phyloP scores from a whole-genome alignment of 2,329 filamentous ascomycete species.

The Fusarium graminum region DNA sequence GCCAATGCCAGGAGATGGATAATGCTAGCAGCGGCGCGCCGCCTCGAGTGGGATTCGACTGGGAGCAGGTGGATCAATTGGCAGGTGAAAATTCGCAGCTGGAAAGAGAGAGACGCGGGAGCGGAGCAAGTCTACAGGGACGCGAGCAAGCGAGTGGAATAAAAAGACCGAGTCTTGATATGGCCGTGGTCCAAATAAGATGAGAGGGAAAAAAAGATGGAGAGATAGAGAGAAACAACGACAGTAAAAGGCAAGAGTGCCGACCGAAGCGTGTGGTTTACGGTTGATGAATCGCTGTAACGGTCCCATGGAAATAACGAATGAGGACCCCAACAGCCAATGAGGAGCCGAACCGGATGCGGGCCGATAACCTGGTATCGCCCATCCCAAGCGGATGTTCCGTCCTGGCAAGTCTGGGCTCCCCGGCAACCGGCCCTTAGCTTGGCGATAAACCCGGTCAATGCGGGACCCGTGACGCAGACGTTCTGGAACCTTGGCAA shows the following conservation, averaged over 20 bases:
- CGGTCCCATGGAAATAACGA: slow-evolving; percentile 41
- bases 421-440: slow-evolving; percentile 38
- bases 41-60: slow-evolving; percentile 29
- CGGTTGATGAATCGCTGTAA: slow-evolving; percentile 44
- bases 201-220: slow-evolving; percentile 26
- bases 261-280: not conserved
- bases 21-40: slow-evolving; percentile 45
- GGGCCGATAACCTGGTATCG: slow-evolving; percentile 40
- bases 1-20: slow-evolving; percentile 31
- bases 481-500: slow-evolving; percentile 28
- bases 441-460: slow-evolving; percentile 9
- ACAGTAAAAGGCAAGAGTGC: slow-evolving; percentile 4
- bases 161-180: slow-evolving; percentile 31
- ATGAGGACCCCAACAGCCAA: slow-evolving; percentile 29
- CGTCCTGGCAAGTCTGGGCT: slow-evolving; percentile 29
- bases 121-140: slow-evolving; percentile 37
- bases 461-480: slow-evolving; percentile 38
- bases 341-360: slow-evolving; percentile 44
- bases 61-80: slow-evolving; percentile 25
- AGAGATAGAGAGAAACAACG: slow-evolving; percentile 22
- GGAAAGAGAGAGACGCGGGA: slow-evolving; percentile 25
- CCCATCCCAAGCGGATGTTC: slow-evolving; percentile 42
- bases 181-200: slow-evolving; percentile 22
- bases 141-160: slow-evolving; percentile 30
- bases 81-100: slow-evolving; percentile 20